A percentile compares a stretch with the other conserved stretches of the same genome.
These are phyloP conservation scores for Silene uniflora DNA, from an alignment of 148 eudicot species.

Conservation along the genomic window DNA sequence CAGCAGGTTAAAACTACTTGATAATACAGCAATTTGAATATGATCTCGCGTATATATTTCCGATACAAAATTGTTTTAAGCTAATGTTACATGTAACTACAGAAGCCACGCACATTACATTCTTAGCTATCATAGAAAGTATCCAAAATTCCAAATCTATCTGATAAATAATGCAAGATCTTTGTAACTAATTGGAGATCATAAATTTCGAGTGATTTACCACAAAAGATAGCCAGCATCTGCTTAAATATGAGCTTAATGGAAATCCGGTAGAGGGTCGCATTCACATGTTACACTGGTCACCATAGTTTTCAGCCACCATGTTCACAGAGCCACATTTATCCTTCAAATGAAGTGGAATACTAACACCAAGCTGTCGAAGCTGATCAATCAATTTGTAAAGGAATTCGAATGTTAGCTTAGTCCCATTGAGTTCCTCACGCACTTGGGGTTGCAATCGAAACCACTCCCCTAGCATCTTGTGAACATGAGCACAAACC, in stretches of 20 bases:
- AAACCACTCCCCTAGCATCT: constrained; percentile 93
- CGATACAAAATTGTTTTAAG: background rate
- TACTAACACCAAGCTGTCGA: constrained; percentile 52
- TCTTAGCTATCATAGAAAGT: constrained; percentile 3
- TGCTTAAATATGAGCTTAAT: background rate
- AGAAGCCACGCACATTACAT: background rate
- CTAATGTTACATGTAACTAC: constrained; percentile 1
- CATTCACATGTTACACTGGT: constrained; percentile 6
- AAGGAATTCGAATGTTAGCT: constrained; percentile 71
- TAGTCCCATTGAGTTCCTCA: constrained; percentile 61
- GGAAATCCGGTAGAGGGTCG: background rate
- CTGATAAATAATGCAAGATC: background rate
- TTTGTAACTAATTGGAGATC: background rate
- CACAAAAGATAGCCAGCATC: background rate
- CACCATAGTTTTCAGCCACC: constrained; percentile 19
- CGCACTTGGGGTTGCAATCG: constrained; percentile 68
- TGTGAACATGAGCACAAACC: constrained; percentile 83
- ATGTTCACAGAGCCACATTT: constrained; percentile 9
- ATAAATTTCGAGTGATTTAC: background rate
- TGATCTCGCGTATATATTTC: background rate
- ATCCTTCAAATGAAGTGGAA: constrained; percentile 56
- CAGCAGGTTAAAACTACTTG: background rate
- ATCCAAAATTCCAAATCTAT: background rate
- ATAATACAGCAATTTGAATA: constrained; percentile 11
- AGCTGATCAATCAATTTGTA: constrained; percentile 59